Base-by-base conservation (phyloP, 306 rosid species). In the Cucurbita ficifolia region DNA sequence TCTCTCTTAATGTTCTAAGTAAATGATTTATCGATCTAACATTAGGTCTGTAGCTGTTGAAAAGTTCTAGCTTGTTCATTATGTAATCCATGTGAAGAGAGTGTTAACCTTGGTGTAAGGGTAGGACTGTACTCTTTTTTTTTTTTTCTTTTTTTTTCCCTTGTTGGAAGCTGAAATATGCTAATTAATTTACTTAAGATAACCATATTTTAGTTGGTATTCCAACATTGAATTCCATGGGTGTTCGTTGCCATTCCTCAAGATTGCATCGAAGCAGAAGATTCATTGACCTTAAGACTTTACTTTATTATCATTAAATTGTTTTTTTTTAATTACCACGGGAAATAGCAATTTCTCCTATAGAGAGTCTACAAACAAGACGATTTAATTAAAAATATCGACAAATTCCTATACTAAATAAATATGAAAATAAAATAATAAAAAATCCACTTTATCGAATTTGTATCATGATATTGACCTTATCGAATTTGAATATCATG, bases 1-100 rank as follows among this genome's bases (percentile, higher is more conserved):
- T 11, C 4, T 12, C 3, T 60, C 10, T 63, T n/a, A 65, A 65
- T 67, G 72, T 67, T 43, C 39, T 13, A 60, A 60, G 67, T 43
- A 45, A 10, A 19, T 46, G 7, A 14, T 48, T 48, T 46, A 8
- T 49, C 58, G 43, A 69, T 69, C 74, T 69, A 69, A 69, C 74
- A 69, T 24, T 69, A 69, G 74, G 56, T 24, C 14, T 29, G 39
- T 68, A 45, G 70, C 70, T 18, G 72, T 39, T 43, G 72, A 48
- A 39, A 65, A 42, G 49, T 43, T 19, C 18, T 65, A 65, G 74
- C 57, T 49, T 69, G 74, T 69, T 69, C 57, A 46, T 69, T 24
- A 69, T 69, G 74, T 68, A 68, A 68, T 68, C 73, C 53, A 68
- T 68, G 71, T 64, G 51, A 64, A 43, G 53, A 43, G 53, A 69